Percentiles rank a stretch among this genome's conserved stretches.
Evolutionary conservation across 1,139 yeast species (phyloP).

Genomic region (Pichia sp.): DNA sequence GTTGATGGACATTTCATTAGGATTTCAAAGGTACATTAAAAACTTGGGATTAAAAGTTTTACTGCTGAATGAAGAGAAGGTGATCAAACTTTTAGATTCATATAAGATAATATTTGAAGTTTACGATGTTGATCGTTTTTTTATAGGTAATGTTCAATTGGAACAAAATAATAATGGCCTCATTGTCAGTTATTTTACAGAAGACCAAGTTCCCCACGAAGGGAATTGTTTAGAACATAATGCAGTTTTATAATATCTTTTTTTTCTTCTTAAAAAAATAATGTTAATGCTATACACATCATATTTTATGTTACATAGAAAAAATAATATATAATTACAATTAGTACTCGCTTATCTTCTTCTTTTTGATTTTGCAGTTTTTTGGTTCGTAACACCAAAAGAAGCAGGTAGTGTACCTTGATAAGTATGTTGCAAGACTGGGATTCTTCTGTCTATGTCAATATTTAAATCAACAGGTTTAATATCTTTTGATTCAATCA

Average conservation of each 20-base stretch:
- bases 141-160: constrained; percentile 18
- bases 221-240: constrained; percentile 3
- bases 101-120: constrained; percentile 15
- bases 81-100: constrained; percentile 7
- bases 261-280: too few relatives aligned
- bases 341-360: constrained; percentile 18
- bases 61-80: neutral
- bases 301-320: too few relatives aligned
- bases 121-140: constrained; percentile 19
- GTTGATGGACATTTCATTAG: constrained; percentile 16
- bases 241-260: constrained; percentile 1
- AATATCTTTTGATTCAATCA: constrained; percentile 29
- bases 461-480: constrained; percentile 28
- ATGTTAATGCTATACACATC: too few relatives aligned
- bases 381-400: constrained; percentile 14
- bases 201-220: constrained; percentile 4
- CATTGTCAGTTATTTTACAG: constrained; percentile 11
- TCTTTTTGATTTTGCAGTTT: constrained; percentile 19
- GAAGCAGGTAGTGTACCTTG: constrained; percentile 76
- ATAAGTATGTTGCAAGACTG: constrained; percentile 69
- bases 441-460: constrained; percentile 43
- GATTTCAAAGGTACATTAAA: constrained; percentile 15
- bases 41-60: constrained; percentile 4
- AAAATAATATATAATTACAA: neutral
- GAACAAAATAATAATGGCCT: constrained; percentile 16